These are phyloP conservation scores for Eucalyptus curtisii DNA, from an alignment of 345 rosid species.

Conservation along the genomic window DNA sequence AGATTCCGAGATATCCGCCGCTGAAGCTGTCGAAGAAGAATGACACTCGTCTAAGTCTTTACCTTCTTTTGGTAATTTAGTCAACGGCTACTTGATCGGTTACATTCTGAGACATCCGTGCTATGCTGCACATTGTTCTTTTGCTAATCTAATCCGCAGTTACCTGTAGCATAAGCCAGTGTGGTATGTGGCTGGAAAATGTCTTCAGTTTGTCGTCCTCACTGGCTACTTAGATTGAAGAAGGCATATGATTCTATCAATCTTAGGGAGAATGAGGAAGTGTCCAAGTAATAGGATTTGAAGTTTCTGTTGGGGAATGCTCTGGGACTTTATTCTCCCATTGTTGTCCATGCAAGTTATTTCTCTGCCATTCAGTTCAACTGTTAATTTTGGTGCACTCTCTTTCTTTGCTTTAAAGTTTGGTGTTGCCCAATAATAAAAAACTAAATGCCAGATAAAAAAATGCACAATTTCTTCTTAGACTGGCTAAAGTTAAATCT, in stretches of 20 bases:
- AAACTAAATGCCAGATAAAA: not conserved
- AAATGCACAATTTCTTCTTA: not conserved
- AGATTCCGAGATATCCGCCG: constrained; percentile 84
- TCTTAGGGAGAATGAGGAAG: not conserved
- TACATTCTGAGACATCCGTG: constrained; percentile 77
- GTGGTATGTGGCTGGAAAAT: not conserved
- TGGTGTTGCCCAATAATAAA: not conserved
- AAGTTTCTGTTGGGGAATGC: not conserved
- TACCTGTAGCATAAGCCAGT: not conserved
- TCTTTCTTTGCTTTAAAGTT: not conserved
- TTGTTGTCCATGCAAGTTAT: not conserved
- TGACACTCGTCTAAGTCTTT: not conserved
- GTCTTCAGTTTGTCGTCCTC: not conserved
- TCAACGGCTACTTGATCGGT: constrained; percentile 11
- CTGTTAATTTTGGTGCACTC: not conserved
- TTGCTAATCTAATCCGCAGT: not conserved
- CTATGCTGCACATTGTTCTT: not conserved
- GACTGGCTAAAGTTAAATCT: not conserved
- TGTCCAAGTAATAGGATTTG: not conserved
- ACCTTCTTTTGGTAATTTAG: not conserved
- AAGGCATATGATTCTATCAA: not conserved
- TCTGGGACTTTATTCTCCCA: not conserved
- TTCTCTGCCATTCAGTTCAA: not conserved
- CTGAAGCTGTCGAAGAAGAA: constrained; percentile 45
- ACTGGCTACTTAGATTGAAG: not conserved